Base-by-base conservation (phyloP, 108 stramenopile species). In the Cyclostephanos tholiformis region DNA sequence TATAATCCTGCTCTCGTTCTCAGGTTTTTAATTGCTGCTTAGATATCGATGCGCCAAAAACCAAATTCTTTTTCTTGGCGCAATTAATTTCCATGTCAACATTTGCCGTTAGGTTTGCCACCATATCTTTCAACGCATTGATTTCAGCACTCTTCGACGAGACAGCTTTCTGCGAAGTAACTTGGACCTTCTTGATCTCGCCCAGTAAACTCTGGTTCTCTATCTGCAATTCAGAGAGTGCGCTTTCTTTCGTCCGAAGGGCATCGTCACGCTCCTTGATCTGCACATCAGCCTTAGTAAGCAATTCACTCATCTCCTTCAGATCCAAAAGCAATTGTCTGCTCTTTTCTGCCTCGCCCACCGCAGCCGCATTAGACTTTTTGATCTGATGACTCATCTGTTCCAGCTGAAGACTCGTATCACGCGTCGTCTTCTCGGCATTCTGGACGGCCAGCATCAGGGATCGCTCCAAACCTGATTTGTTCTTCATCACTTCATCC, bases 401-500 rank as follows among this genome's bases (percentile, higher is more conserved):
- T 19, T 60, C 4, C 43, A 75, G 11, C 44, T 75, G 66, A n/a
- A 29, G 9, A 51, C 67, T 59, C 57, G 58, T 75, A 22, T 50
- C 57, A 20, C 44, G 36, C 1, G 44, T 49, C 38, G 56, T 19
- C 32, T 67, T 67, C 27, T 75, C 57, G 2, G 58, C 43, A 67
- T 67, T 67, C 59, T 32, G 67, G 65, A n/a, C 50, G 27, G 39
- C 46, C 22, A 22, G 58, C 53, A 46, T 75, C n/a, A 75, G 57
- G 44, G 66, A 23, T 13, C 19, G 12, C 20, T 75, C 74, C 14
- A 75, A 55, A 1, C 52, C 72, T 25, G 65, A 16, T 23, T 67
- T 73, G 38, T 71, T 71, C 48, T 80, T 48, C 6, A 57, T 27
- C 8, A 65, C 67, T 44, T 80, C n/a, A n/a, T n/a, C n/a, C n/a